Base-by-base conservation (phyloP, 2,329 filamentous ascomycete genomes). In the Plectosphaerella cucumerina region DNA sequence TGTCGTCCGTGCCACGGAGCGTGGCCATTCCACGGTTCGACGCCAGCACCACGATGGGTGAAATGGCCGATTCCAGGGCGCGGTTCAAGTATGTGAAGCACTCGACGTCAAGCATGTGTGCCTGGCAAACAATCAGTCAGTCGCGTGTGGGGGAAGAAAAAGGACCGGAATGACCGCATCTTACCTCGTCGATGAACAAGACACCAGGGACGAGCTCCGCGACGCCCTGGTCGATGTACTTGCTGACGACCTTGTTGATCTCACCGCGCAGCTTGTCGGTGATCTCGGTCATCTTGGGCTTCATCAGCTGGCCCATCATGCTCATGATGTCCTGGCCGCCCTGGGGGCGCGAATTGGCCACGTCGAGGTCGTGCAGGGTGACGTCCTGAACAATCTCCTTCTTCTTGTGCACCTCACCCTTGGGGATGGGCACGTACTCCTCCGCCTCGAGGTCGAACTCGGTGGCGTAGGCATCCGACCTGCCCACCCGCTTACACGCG, bases 301-400 rank as follows among this genome's bases (percentile, higher is more conserved):
- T 97, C 91, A 97, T 97, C 65, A 99, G 75, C 72, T 99, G 94
- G 62, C 94, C 94, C 93, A 99, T 97, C 94, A 99, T 97, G 76
- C 92, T 97, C 92, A 99, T 97, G 59, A 99, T 96, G 70, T 99
- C 94, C 77, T 99, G 94, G 43, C 94, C 94, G 49, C 94, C 94
- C 75, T 97, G 91, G 5, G 94, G 94, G 62, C 93, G 80, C 14
- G 94, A 89, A 64, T 99, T 99, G 58, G 94, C 94, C 56, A 97
- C 87, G 65, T 99, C 94, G 51, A 99, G 78, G 66, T 99, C 94
- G 70, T 99, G 94, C 57, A 99, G 80, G 44, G 94, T 97, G 56
- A 99, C 94, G 64, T 99, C 94, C 70, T 99, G 94, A 34, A 99
- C 94, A 60, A 99, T 96, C 73, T 99, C 94, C 78, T 99, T 99